Percentiles rank a stretch among this genome's conserved stretches.
phyloP scores from a whole-genome alignment of 768 basidiomycete species.

The Cubamyces lactineus region DNA sequence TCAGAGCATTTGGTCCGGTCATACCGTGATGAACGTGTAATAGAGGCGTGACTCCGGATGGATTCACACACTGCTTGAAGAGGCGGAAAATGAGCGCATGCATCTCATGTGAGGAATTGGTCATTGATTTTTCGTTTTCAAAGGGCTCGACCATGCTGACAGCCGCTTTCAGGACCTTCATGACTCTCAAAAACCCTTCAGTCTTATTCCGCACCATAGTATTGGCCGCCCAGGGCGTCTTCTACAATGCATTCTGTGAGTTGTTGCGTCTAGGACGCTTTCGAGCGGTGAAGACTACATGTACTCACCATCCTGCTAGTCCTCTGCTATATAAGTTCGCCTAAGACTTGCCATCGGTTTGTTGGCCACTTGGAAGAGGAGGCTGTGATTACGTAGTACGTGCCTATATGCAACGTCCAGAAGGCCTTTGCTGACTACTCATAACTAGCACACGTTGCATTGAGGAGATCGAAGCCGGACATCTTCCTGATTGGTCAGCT shows the following conservation, averaged over 20 bases:
- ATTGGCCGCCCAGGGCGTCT: constrained; percentile 90
- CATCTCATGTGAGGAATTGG: constrained; percentile 70
- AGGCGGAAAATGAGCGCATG: constrained; percentile 98
- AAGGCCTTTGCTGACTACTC: constrained; percentile 16
- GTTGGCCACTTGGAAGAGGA: constrained; percentile 95
- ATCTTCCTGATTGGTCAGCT: constrained; percentile 70
- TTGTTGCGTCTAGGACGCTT: constrained; percentile 32
- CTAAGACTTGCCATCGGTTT: constrained; percentile 83
- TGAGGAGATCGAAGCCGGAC: constrained; percentile 78
- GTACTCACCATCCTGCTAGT: constrained; percentile 43
- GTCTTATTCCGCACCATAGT: constrained; percentile 80
- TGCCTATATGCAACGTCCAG: constrained; percentile 13
- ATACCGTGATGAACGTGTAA: constrained; percentile 10
- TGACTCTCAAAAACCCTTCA: constrained; percentile 85
- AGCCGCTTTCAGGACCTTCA: constrained; percentile 74
- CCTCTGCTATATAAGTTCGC: constrained; percentile 77
- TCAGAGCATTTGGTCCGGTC: too few species aligned
- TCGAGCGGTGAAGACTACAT: not conserved
- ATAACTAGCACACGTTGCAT: constrained; percentile 81
- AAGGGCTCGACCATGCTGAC: constrained; percentile 2
- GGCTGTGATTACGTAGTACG: constrained; percentile 89
- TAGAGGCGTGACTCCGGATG: constrained; percentile 64
- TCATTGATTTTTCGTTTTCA: too few species aligned
- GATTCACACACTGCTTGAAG: constrained; percentile 93
- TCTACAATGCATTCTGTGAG: constrained; percentile 87